A percentile compares a stretch with the other conserved stretches of the same genome.
Conservation (phyloP, 2,329 filamentous ascomycete species). For the Stylonectria norvegica region DNA sequence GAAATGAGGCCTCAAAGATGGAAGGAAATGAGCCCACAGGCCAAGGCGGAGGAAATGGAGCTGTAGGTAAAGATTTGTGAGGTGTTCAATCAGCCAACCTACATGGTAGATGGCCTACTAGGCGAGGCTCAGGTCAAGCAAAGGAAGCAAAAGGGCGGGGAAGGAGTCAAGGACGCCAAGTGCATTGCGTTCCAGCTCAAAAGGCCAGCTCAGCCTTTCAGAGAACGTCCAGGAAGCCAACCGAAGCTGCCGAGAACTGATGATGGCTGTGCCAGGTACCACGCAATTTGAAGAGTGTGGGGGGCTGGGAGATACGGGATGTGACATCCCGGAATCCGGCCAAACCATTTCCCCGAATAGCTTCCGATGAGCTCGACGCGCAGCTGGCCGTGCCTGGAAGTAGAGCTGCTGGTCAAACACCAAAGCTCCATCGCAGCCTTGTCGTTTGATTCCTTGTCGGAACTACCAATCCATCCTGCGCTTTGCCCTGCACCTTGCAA, state of each 20-base stretch:
- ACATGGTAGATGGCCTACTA: slow-evolving; percentile 22
- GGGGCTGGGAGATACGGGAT: slow-evolving; percentile 10
- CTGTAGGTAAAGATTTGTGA: too few relatives aligned
- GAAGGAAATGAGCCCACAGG: too few relatives aligned
- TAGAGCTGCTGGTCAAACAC: slow-evolving; percentile 31
- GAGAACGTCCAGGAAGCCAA: slow-evolving; percentile 23
- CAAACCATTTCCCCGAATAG: slow-evolving; percentile 27
- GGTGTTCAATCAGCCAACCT: slow-evolving; percentile 23
- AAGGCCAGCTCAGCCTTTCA: slow-evolving; percentile 32
- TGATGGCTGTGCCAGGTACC: slow-evolving; percentile 15
- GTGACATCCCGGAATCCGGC: slow-evolving; percentile 21
- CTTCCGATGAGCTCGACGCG: slow-evolving; percentile 35
- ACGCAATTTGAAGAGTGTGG: slow-evolving; percentile 9
- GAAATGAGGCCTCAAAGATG: too few relatives aligned
- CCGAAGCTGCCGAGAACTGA: slow-evolving; percentile 25
- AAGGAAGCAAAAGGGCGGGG: slow-evolving; percentile 17
- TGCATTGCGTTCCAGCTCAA: slow-evolving; percentile 21
- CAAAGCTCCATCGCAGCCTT: slow-evolving; percentile 33
- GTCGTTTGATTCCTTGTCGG: slow-evolving; percentile 20
- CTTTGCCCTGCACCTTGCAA: too few relatives aligned
- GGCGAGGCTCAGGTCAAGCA: slow-evolving; percentile 14
- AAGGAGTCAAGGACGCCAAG: slow-evolving; percentile 17
- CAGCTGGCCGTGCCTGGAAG: slow-evolving; percentile 38
- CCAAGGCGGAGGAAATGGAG: too few relatives aligned
- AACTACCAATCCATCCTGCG: slow-evolving; percentile 24